Evolutionary conservation across 352 stramenopile species (phyloP).

Genomic region (Poterioochromonas sp.): DNA sequence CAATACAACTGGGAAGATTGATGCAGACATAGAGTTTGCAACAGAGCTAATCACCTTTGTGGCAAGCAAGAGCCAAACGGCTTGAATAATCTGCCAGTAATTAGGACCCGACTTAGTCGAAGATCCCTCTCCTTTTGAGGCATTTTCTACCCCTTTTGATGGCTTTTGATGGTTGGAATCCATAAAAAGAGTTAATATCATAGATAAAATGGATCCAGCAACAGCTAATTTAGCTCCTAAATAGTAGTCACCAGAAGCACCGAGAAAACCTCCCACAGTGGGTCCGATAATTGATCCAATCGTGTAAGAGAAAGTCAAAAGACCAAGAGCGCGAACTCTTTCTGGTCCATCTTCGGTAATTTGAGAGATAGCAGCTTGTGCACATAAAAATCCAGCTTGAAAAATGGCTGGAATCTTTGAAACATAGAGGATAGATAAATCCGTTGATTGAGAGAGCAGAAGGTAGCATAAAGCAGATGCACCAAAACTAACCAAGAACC

Average conservation of each 20-base stretch:
- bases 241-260: slow-evolving; percentile 42
- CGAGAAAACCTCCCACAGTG: slow-evolving; percentile 45
- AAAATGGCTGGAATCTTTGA: slow-evolving; percentile 53
- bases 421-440: slow-evolving; percentile 45
- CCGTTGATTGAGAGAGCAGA: slow-evolving; percentile 45
- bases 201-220: slow-evolving; percentile 48
- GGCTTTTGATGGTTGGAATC: background rate
- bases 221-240: slow-evolving; percentile 50
- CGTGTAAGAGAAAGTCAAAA: slow-evolving; percentile 55
- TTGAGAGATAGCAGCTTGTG: slow-evolving; percentile 46
- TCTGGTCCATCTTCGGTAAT: slow-evolving; percentile 32
- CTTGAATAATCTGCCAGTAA: background rate
- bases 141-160: background rate
- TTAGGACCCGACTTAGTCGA: background rate
- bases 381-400: slow-evolving; percentile 53
- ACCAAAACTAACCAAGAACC: slow-evolving; percentile 48
- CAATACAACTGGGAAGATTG: slow-evolving; percentile 49
- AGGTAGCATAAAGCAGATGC: slow-evolving; percentile 49
- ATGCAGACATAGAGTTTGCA: slow-evolving; percentile 47
- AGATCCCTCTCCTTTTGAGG: no score
- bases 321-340: slow-evolving; percentile 47
- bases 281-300: slow-evolving; percentile 53
- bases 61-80: slow-evolving; percentile 45
- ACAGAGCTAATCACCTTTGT: slow-evolving; percentile 52
- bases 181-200: slow-evolving; percentile 46